A percentile compares a stretch with the other conserved stretches of the same genome.
Evolutionary conservation across 768 basidiomycete genomes (phyloP).

Genomic region (Leccinum imitatum): DNA sequence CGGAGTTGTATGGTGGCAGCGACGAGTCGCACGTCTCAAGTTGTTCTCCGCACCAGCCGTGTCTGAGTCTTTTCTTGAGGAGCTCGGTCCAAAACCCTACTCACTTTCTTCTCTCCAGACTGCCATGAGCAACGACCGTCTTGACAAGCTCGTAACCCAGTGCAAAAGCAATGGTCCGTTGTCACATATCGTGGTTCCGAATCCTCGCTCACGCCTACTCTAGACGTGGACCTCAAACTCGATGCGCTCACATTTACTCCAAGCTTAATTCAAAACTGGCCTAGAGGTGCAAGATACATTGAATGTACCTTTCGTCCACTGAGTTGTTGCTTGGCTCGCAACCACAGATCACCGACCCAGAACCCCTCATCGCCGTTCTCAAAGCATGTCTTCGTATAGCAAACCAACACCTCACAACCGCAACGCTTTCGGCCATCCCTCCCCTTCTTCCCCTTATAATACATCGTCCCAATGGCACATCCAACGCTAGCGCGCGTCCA

Average conservation of each 20-base stretch:
- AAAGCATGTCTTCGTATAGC: slow-evolving; percentile 76
- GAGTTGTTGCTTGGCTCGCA: slow-evolving; percentile 13
- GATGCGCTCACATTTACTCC: slow-evolving; percentile 77
- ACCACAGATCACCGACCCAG: slow-evolving; percentile 67
- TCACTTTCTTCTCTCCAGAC: slow-evolving; percentile 19
- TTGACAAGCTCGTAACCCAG: slow-evolving; percentile 63
- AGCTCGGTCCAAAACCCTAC: slow-evolving; percentile 8
- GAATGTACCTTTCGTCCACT: slow-evolving; percentile 13
- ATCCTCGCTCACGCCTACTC: slow-evolving; percentile 10
- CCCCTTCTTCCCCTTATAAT: slow-evolving; percentile 65
- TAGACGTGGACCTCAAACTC: slow-evolving; percentile 79
- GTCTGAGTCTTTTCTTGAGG: too few relatives aligned
- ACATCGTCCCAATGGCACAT: slow-evolving; percentile 35
- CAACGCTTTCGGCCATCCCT: slow-evolving; percentile 70
- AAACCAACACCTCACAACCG: slow-evolving; percentile 79
- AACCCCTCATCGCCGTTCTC: slow-evolving; percentile 64
- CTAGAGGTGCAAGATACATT: slow-evolving; percentile 51
- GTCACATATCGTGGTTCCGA: slow-evolving; percentile 8
- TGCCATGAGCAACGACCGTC: slow-evolving; percentile 53
- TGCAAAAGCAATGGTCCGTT: slow-evolving; percentile 62
- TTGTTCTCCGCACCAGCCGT: too few relatives aligned
- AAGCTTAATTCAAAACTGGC: slow-evolving; percentile 69
- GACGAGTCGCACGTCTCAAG: too few relatives aligned
- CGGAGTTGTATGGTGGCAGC: too few relatives aligned
- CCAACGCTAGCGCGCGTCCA: slow-evolving; percentile 30